Conservation (phyloP, 306 rosid genomes). For the Coriaria nepalensis region DNA sequence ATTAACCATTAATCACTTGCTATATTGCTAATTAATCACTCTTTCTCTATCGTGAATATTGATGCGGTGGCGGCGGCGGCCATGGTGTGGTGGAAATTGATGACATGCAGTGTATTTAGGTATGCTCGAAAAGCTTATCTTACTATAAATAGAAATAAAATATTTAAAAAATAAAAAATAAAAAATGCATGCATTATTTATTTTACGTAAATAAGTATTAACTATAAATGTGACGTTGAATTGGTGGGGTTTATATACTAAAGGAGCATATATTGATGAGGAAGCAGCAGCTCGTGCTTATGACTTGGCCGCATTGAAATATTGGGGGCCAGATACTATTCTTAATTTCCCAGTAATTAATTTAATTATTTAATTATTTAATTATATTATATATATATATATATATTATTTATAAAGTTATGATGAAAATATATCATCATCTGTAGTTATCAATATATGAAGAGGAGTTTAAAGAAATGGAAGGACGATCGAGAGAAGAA, state of each 20-base stretch:
- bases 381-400: not conserved
- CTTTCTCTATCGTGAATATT: not conserved
- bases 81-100: conserved; percentile 8
- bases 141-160: not conserved
- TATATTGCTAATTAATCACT: not conserved
- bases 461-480: conserved; percentile 58
- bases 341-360: conserved; percentile 71
- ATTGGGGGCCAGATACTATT: conserved; percentile 82
- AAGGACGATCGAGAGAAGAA: conserved; percentile 64
- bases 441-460: conserved; percentile 39
- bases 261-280: conserved; percentile 92
- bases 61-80: conserved; percentile 15
- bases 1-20: not conserved
- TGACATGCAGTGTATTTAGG: conserved; percentile 74
- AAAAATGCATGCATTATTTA: no score
- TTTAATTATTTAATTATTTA: not conserved
- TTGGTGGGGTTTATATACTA: conserved; percentile 7
- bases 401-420: no score
- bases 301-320: conserved; percentile 98
- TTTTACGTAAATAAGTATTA: no score
- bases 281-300: conserved; percentile 96
- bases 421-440: no score
- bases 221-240: no score
- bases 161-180: no score
- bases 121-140: conserved; percentile 13